Percentiles rank a stretch among this genome's conserved stretches.
Conservation (phyloP, 805 yeast species). For the Saccharomycopsis sp. region DNA sequence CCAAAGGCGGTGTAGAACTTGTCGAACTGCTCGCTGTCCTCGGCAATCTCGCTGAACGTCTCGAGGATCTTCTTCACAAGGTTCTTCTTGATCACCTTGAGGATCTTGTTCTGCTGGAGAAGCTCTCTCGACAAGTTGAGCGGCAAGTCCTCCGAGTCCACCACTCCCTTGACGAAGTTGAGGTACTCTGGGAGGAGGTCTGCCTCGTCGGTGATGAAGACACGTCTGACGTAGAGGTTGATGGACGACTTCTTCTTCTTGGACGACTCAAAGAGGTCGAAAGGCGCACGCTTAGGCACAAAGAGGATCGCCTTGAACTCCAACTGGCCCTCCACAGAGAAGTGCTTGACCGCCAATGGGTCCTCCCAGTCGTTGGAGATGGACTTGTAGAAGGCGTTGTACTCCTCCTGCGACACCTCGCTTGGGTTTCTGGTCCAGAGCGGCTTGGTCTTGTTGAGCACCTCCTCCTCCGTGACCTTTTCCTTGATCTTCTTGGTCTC, state of each 20-base stretch:
- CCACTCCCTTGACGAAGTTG: constrained; percentile 96
- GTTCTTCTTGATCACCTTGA: constrained; percentile 99
- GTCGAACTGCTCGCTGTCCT: constrained; percentile 96
- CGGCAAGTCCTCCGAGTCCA: constrained; percentile 99
- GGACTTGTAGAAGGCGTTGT: constrained; percentile 98
- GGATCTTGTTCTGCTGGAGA: constrained; percentile 99
- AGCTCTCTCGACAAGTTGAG: constrained; percentile 99
- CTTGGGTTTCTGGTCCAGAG: constrained; percentile 99
- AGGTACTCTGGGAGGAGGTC: constrained; percentile 99
- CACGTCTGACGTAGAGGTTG: constrained; percentile 98
- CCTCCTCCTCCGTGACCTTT: constrained; percentile 92
- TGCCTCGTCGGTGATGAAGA: constrained; percentile 98
- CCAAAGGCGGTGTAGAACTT: constrained; percentile 97
- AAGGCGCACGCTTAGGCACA: constrained; percentile 99
- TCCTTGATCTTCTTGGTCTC: constrained; percentile 90
- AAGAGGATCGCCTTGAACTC: constrained; percentile 98
- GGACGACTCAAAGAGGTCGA: constrained; percentile 85
- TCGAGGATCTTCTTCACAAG: constrained; percentile 97
- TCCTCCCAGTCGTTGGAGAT: constrained; percentile 99
- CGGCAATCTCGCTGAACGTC: constrained; percentile 98
- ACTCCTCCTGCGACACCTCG: constrained; percentile 96
- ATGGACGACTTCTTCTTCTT: constrained; percentile 99
- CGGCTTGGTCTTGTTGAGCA: constrained; percentile 97
- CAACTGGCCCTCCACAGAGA: constrained; percentile 99
- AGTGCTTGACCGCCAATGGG: constrained; percentile 98